These are phyloP conservation scores for Jatropha multifida DNA, from an alignment of 441 rosid species.

Conservation along the genomic window DNA sequence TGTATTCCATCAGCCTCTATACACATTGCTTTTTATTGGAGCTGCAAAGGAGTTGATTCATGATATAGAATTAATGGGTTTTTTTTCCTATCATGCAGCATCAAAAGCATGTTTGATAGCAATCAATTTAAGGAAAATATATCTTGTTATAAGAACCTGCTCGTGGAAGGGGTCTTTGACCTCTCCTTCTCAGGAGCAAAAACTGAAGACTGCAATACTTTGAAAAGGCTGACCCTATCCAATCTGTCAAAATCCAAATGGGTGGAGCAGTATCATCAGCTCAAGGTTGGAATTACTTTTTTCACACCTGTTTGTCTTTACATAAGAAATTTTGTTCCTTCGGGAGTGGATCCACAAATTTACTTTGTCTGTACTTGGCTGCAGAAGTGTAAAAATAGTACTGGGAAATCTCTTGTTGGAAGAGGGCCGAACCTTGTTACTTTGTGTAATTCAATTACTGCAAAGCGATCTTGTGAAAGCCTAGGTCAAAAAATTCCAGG, in stretches of 20 bases:
- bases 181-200: conserved; percentile 47
- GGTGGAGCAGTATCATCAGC: conserved; percentile 58
- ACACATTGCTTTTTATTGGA: neutral
- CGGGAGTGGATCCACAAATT: conserved; percentile 4
- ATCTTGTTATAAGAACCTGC: conserved; percentile 65
- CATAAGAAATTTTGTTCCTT: conserved; percentile 10
- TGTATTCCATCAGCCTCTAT: neutral
- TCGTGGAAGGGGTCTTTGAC: conserved; percentile 81
- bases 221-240: conserved; percentile 64
- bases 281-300: conserved; percentile 59
- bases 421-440: conserved; percentile 31
- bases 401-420: conserved; percentile 29
- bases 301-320: neutral
- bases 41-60: neutral
- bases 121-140: conserved; percentile 82
- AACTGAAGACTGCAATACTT: conserved; percentile 56
- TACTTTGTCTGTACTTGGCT: conserved; percentile 19
- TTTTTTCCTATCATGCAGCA: conserved; percentile 50
- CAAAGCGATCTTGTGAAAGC: conserved; percentile 46
- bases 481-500: conserved; percentile 49
- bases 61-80: conserved; percentile 19
- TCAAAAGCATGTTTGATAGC: conserved; percentile 71
- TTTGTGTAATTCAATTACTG: conserved; percentile 23
- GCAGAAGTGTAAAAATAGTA: conserved; percentile 39
- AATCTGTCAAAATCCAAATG: conserved; percentile 62